Conservation (phyloP, 345 rosid genomes). For the Streptanthus diversifolius region DNA sequence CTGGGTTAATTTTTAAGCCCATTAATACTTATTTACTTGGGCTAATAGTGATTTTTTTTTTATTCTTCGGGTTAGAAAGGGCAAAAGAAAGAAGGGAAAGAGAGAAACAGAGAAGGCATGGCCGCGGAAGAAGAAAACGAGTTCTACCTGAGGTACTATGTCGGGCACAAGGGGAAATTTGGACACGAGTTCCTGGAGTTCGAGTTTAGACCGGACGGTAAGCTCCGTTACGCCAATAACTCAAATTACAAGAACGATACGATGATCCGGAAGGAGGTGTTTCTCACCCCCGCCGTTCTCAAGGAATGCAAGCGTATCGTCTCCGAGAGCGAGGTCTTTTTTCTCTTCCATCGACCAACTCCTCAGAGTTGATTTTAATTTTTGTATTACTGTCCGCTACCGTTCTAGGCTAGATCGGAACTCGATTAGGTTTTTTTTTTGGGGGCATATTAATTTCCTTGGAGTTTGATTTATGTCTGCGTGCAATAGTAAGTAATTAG, state of each 20-base stretch:
- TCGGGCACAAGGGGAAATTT: slow-evolving; percentile 97
- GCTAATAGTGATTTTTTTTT: not conserved
- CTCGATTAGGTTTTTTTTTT: not conserved
- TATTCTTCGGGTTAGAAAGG: not conserved
- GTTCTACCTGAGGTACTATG: slow-evolving; percentile 92
- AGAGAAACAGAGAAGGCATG: slow-evolving; percentile 20
- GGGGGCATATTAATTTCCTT: not conserved
- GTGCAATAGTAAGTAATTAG: not conserved
- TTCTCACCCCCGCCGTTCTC: slow-evolving; percentile 89
- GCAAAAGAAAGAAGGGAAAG: not conserved
- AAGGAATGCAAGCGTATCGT: slow-evolving; percentile 96
- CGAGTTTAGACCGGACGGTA: slow-evolving; percentile 93
- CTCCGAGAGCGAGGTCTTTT: slow-evolving; percentile 83
- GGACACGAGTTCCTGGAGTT: slow-evolving; percentile 99
- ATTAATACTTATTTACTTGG: not conserved
- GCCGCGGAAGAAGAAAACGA: slow-evolving; percentile 65
- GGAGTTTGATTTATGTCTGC: not conserved
- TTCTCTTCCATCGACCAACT: not conserved
- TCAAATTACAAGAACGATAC: slow-evolving; percentile 99
- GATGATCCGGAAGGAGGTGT: slow-evolving; percentile 97
- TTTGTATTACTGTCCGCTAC: not conserved
- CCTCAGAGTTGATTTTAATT: not conserved
- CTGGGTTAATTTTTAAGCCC: slow-evolving; percentile 8
- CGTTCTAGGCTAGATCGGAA: not conserved
- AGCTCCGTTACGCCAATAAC: slow-evolving; percentile 98